Conservation (phyloP, 2,329 filamentous ascomycete genomes). For the Sphaerulina musiva region DNA sequence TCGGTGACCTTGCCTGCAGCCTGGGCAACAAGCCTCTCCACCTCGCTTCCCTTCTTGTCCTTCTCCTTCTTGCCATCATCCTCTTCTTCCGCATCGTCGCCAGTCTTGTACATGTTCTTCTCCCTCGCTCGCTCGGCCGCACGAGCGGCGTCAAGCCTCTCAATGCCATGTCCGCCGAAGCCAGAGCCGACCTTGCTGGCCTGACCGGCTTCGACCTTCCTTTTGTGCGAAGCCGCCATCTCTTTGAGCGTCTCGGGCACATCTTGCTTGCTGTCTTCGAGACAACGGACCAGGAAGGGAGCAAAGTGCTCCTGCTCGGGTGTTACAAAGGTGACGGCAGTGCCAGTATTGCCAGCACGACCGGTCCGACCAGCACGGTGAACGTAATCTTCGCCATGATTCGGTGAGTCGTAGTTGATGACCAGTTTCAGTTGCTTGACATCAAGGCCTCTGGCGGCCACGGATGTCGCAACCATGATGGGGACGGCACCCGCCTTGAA, state of each 20-base stretch:
- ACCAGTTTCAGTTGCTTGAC: constrained; percentile 95
- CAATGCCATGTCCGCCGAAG: constrained; percentile 91
- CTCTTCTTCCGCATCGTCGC: constrained; percentile 73
- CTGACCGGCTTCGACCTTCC: constrained; percentile 88
- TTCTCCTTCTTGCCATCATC: constrained; percentile 63
- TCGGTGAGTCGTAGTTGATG: constrained; percentile 90
- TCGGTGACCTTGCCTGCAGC: constrained; percentile 51
- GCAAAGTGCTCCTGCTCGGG: constrained; percentile 88
- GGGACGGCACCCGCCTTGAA: constrained; percentile 89
- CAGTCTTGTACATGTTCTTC: constrained; percentile 82
- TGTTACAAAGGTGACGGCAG: constrained; percentile 88
- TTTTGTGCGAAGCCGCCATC: constrained; percentile 62
- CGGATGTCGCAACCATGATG: constrained; percentile 87
- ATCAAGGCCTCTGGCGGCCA: constrained; percentile 89
- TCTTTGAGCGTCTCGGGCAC: constrained; percentile 64
- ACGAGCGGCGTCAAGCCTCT: constrained; percentile 83
- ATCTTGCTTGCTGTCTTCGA: constrained; percentile 83
- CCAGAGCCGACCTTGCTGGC: constrained; percentile 77
- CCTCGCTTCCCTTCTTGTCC: constrained; percentile 38
- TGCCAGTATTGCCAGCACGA: constrained; percentile 87
- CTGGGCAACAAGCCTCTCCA: constrained; percentile 49
- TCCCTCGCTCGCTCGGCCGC: constrained; percentile 80
- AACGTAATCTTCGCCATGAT: constrained; percentile 94
- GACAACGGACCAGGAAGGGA: constrained; percentile 77
- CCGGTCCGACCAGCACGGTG: constrained; percentile 91